Evolutionary conservation across 495 filamentous ascomycete species (phyloP).

Genomic region (Beverwykella pulmonaria): DNA sequence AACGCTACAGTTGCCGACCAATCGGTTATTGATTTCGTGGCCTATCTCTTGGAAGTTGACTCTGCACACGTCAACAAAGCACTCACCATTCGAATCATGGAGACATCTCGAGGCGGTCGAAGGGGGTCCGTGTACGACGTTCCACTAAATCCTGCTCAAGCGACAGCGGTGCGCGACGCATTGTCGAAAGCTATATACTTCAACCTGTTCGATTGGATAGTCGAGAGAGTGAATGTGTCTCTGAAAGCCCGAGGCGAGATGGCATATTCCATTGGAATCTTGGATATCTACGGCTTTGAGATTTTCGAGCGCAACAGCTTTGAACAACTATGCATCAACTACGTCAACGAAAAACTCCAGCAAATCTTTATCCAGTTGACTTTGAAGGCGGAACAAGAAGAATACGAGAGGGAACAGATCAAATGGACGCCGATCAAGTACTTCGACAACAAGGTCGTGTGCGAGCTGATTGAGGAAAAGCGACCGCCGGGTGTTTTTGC

Average conservation of each 20-base stretch:
- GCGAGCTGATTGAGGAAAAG: conserved; percentile 92
- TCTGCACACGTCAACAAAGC: conserved; percentile 79
- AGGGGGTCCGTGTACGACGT: conserved; percentile 86
- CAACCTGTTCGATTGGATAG: conserved; percentile 99
- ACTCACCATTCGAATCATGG: conserved; percentile 84
- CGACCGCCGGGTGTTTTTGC: conserved; percentile 93
- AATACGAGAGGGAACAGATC: conserved; percentile 95
- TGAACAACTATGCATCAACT: conserved; percentile 99
- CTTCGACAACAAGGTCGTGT: conserved; percentile 99
- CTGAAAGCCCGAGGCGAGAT: conserved; percentile 75
- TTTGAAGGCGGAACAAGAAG: conserved; percentile 94
- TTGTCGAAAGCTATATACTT: conserved; percentile 93
- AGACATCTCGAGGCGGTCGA: conserved; percentile 82
- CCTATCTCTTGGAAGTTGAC: conserved; percentile 90
- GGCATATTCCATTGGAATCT: conserved; percentile 88
- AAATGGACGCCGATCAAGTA: conserved; percentile 99
- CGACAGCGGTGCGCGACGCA: conserved; percentile 90
- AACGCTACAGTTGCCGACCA: conserved; percentile 84
- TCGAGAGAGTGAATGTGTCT: conserved; percentile 87
- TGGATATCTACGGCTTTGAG: conserved; percentile 99
- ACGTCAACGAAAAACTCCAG: conserved; percentile 99
- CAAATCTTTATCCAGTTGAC: conserved; percentile 99
- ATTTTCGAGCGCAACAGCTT: conserved; percentile 99
- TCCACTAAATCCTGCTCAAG: conserved; percentile 86
- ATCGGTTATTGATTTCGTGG: conserved; percentile 89